phyloP scores from a whole-genome alignment of 1,284 basidiomycete genomes.

The Trametes sp. region DNA sequence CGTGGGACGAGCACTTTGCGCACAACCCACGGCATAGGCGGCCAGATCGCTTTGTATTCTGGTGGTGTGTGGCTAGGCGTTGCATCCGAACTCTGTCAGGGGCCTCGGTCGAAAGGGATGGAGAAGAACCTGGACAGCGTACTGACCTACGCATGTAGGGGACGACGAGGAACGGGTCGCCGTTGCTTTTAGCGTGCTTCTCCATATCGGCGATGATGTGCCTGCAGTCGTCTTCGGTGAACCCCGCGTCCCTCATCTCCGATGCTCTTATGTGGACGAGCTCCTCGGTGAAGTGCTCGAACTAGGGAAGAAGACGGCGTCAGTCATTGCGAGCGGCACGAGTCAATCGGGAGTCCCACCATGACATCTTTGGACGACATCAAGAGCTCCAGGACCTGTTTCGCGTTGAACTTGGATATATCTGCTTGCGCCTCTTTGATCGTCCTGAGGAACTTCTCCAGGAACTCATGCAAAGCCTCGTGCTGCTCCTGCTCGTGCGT shows the following conservation, averaged over 20 bases:
- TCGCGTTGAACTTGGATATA: conserved; percentile 40
- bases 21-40: conserved; percentile 47
- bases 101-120: too few relatives aligned
- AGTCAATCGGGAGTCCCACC: conserved; percentile 30
- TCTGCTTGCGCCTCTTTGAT: conserved; percentile 39
- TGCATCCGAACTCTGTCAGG: background rate
- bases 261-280: conserved; percentile 42
- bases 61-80: conserved; percentile 45
- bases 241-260: conserved; percentile 41
- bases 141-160: conserved; percentile 48
- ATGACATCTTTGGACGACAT: conserved; percentile 38
- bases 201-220: conserved; percentile 40
- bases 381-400: conserved; percentile 39
- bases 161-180: conserved; percentile 43
- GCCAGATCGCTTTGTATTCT: conserved; percentile 46
- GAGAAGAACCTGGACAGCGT: background rate
- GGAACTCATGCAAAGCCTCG: conserved; percentile 42
- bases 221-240: conserved; percentile 40
- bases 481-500: conserved; percentile 46
- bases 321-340: background rate
- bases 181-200: conserved; percentile 41
- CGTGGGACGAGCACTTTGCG: conserved; percentile 46
- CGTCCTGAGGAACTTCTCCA: conserved; percentile 39
- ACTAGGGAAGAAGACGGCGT: conserved; percentile 29
- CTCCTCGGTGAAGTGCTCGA: conserved; percentile 47